Percentiles rank a stretch among this genome's conserved stretches.
Conservation (phyloP, 345 rosid genomes). For the Isatis tinctoria region DNA sequence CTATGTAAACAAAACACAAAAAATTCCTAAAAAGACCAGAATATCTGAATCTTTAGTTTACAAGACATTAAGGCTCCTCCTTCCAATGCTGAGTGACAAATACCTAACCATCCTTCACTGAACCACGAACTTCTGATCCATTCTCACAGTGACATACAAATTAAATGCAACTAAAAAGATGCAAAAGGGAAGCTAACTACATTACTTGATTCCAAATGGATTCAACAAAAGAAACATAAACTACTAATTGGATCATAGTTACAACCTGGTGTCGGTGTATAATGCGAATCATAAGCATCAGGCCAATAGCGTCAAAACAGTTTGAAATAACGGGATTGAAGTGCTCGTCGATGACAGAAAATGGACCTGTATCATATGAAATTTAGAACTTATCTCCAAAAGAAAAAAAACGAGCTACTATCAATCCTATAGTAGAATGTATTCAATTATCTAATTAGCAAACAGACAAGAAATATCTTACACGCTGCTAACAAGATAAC, state of each 20-base stretch:
- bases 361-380: constrained; percentile 64
- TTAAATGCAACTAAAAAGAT: background rate
- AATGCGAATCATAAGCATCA: constrained; percentile 97
- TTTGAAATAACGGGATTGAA: constrained; percentile 77
- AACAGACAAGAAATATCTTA: background rate
- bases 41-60: background rate
- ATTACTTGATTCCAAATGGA: background rate
- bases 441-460: background rate
- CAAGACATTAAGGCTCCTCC: background rate
- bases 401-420: background rate
- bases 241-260: too few species aligned
- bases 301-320: constrained; percentile 94
- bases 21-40: background rate
- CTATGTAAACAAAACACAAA: background rate
- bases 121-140: background rate
- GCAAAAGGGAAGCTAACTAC: background rate
- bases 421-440: background rate
- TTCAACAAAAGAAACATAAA: background rate
- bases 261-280: constrained; percentile 91
- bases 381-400: background rate
- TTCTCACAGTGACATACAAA: background rate
- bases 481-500: background rate
- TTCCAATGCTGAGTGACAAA: background rate
- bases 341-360: constrained; percentile 93
- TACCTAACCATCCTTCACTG: background rate